These are phyloP conservation scores for Ogataea henricii DNA, from an alignment of 805 yeast species.

Conservation along the genomic window DNA sequence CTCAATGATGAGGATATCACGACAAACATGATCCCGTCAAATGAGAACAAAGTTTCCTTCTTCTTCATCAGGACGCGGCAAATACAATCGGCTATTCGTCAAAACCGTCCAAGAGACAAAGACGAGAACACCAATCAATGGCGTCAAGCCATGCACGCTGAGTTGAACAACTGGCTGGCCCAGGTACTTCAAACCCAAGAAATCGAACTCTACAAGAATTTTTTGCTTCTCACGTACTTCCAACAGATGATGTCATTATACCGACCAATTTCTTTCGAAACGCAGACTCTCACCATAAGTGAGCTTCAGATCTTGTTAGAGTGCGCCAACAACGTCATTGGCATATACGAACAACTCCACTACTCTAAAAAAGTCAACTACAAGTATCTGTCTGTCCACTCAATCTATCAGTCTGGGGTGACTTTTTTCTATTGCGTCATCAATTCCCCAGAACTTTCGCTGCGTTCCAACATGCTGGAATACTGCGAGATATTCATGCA, in stretches of 20 bases:
- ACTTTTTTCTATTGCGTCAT: constrained; percentile 22
- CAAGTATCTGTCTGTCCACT: constrained; percentile 25
- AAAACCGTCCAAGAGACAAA: constrained; percentile 5
- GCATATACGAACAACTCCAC: constrained; percentile 15
- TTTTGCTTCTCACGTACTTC: constrained; percentile 22
- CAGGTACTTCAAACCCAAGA: constrained; percentile 10
- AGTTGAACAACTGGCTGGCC: constrained; percentile 18
- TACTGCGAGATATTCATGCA: constrained; percentile 10
- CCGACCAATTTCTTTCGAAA: constrained; percentile 14
- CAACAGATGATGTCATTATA: constrained; percentile 22
- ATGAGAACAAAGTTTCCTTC: constrained; percentile 8
- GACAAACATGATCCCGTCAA: constrained; percentile 9
- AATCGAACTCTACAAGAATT: constrained; percentile 11
- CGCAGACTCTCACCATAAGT: constrained; percentile 2
- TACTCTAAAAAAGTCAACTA: constrained; percentile 19
- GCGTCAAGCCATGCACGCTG: constrained; percentile 20
- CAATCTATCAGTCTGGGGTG: constrained; percentile 25
- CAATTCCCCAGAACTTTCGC: constrained; percentile 18
- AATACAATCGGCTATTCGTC: constrained; percentile 24
- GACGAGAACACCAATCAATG: constrained; percentile 1
- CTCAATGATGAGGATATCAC: constrained; percentile 39
- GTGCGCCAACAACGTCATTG: constrained; percentile 15
- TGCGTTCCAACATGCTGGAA: constrained; percentile 8
- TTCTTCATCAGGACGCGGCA: constrained; percentile 19
- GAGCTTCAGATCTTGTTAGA: constrained; percentile 18